Base-by-base conservation (phyloP, 306 rosid genomes). In the Vigna nakashimae region DNA sequence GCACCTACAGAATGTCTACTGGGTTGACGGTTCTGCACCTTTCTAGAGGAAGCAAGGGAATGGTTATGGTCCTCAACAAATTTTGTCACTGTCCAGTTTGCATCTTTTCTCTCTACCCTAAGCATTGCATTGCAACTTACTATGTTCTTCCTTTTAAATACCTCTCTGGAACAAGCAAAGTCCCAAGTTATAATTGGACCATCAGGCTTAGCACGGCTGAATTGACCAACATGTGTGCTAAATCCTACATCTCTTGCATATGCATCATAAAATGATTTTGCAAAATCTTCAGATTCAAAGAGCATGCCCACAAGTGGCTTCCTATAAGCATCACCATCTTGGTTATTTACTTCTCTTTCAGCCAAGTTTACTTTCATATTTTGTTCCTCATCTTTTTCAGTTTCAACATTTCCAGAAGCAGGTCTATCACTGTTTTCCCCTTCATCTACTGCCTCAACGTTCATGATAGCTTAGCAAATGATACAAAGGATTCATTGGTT, bases 11-110 rank as follows among this genome's bases (percentile, higher is more conserved):
- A 88, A 85, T 90, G 94, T 83, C 90, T 86, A 84, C 84, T 85
- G 12, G 91, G 89, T 59, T 84, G 88, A 82, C 87, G 84, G 79
- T 85, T 71, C 60, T 87, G 93, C 83, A 87, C 87, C 86, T 85
- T 82, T 69, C 79, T 71, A 53, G 87, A 76, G 80, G 85, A 84
- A 36, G 75, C 80, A 79, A 88, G 81, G 28, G 91, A 84, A 84
- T 92, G 97, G 79, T 84, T 92, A 79, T 92, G 97, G 57, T 92
- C 93, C 82, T 90, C 91, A 73, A 88, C 84, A 90, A 92, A 90
- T 81, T 87, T 90, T 10, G 97, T 88, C 18, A 82, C 84, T 12
- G 75, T 71, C 94, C 97, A 92, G 51, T 73, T 77, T 57, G 79
- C 80, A 79, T 87, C 88, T 81, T 84, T 92, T 70, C 88, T 85